phyloP scores from a whole-genome alignment of 768 basidiomycete genomes.

The Cyclocybe aegerita region DNA sequence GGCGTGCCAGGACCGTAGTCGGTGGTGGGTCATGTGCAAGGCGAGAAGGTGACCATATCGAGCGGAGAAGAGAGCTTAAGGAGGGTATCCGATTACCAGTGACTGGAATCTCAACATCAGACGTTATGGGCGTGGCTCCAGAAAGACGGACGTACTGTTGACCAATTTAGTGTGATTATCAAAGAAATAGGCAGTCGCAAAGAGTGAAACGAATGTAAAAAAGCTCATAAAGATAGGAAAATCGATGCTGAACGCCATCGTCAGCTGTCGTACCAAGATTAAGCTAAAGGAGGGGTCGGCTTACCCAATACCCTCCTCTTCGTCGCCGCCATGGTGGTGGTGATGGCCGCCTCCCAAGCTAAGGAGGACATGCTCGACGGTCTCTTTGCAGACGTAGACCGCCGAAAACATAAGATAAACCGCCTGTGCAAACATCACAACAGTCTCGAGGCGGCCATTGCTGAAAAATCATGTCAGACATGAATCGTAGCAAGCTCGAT shows the following conservation, averaged over 20 bases:
- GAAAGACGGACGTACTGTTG: constrained; percentile 44
- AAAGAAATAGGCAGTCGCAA: constrained; percentile 56
- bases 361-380: constrained; percentile 87
- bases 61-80: constrained; percentile 45
- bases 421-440: constrained; percentile 82
- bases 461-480: constrained; percentile 31
- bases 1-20: constrained; percentile 31
- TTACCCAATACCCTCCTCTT: constrained; percentile 26
- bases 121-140: not conserved
- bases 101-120: constrained; percentile 32
- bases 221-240: constrained; percentile 63
- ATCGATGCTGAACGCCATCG: constrained; percentile 54
- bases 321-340: constrained; percentile 56
- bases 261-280: too few relatives aligned
- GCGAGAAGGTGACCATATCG: constrained; percentile 35
- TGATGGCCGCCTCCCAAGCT: constrained; percentile 67
- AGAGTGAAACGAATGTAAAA: constrained; percentile 54
- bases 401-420: constrained; percentile 94
- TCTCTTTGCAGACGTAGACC: constrained; percentile 96
- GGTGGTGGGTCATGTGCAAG: constrained; percentile 32
- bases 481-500: not conserved
- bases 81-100: constrained; percentile 65
- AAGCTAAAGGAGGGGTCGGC: too few relatives aligned
- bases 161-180: constrained; percentile 67
- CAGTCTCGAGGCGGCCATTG: constrained; percentile 65